Base-by-base conservation (phyloP, 2,329 filamentous ascomycete species). In the Madurella mycetomatis region DNA sequence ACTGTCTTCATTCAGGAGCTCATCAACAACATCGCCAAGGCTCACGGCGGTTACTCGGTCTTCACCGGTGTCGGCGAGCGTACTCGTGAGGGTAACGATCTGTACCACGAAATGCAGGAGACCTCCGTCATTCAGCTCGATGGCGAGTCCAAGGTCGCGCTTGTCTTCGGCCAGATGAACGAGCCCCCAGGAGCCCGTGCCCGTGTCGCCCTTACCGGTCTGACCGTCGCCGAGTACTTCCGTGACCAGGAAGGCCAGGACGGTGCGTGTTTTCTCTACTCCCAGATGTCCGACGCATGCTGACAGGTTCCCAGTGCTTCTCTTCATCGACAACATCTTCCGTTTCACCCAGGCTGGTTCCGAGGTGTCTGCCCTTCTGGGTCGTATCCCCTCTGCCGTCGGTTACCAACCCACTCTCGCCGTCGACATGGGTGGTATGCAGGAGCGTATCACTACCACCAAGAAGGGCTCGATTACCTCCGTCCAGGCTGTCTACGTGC, bases 31-130 rank as follows among this genome's bases (percentile, higher is more conserved):
- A 97, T 99, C 74, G 94, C 94, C 80, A 97, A 97, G 86, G 94
- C 94, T 69, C 94, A 99, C 83, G 94, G 94, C 95, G 94, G 94
- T 95, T 99, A 95, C 89, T 99, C 94, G 66, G 94, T 99, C 75
- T 99, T 99, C 88, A 96, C 91, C 74, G 94, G 94, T 92, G 94
- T 99, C 79, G 94, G 94, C 76, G 94, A 99, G 88, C 92, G 94
- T 84, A 99, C 94, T 74, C 94, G 94, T 90, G 94, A 99, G 87
- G 94, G 94, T 85, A 99, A 99, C 86, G 94, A 99, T 87, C 79
- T 99, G 84, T 99, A 99, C 88, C 92, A 99, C 82, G 94, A 99
- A 86, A 99, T 99, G 94, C 94, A 97, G 84, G 92, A 99, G 82
- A 99, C 94, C 67, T 90, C 89, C 73, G 94, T 99, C 84, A 99